Evolutionary conservation across 2,329 filamentous ascomycete species (phyloP).

Genomic region (Diaporthe sp.): DNA sequence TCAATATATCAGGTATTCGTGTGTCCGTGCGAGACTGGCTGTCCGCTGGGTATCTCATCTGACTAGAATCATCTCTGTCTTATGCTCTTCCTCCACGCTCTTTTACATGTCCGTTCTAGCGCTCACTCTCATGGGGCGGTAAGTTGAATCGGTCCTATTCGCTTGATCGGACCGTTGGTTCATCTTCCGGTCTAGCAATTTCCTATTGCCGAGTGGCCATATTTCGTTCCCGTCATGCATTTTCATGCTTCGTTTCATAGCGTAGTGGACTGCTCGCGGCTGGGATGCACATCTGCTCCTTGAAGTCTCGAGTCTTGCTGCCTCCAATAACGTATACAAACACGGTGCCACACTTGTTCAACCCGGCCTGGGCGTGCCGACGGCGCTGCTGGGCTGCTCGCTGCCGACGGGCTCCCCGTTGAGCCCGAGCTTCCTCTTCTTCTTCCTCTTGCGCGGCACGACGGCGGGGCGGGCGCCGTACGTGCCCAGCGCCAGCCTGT

Average conservation of each 20-base stretch:
- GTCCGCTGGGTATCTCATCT: constrained; percentile 5
- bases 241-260: not conserved
- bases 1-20: not conserved
- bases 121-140: too few relatives aligned
- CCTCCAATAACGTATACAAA: not conserved
- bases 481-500: constrained; percentile 79
- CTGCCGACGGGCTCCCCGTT: constrained; percentile 61
- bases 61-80: not conserved
- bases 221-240: not conserved
- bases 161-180: not conserved
- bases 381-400: constrained; percentile 71
- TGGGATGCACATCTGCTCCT: not conserved
- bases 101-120: not conserved
- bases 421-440: constrained; percentile 70
- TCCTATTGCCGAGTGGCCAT: too few relatives aligned
- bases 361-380: constrained; percentile 69
- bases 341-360: constrained; percentile 8
- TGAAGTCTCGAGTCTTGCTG: too few relatives aligned
- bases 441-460: constrained; percentile 79
- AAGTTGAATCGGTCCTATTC: not conserved
- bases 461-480: constrained; percentile 85
- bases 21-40: not conserved
- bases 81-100: too few relatives aligned
- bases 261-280: not conserved
- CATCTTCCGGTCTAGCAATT: not conserved